These are phyloP conservation scores for Euphorbia lathyris DNA, from an alignment of 345 rosid genomes.

Conservation along the genomic window DNA sequence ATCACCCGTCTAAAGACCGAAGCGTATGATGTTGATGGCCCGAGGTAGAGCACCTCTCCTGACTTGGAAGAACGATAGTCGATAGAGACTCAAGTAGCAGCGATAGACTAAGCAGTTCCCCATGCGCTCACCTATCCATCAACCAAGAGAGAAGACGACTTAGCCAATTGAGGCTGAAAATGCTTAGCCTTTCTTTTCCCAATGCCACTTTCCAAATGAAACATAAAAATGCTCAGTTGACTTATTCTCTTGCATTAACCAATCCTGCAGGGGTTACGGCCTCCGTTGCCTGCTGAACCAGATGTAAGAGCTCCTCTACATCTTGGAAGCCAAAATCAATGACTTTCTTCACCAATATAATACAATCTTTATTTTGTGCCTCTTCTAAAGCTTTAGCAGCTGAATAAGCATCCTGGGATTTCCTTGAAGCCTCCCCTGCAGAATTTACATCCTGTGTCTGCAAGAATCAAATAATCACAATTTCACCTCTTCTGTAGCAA, in stretches of 20 bases:
- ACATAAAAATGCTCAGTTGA: slow-evolving; percentile 16
- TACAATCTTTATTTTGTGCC: slow-evolving; percentile 36
- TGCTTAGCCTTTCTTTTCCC: slow-evolving; percentile 10
- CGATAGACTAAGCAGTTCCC: too few relatives aligned
- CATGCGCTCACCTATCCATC: slow-evolving; percentile 58
- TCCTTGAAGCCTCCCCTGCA: slow-evolving; percentile 78
- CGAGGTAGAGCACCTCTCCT: too few relatives aligned
- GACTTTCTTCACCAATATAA: slow-evolving; percentile 49
- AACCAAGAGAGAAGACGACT: too few relatives aligned
- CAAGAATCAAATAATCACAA: slow-evolving; percentile 31
- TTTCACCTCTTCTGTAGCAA: slow-evolving; percentile 14
- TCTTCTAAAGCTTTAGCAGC: slow-evolving; percentile 41
- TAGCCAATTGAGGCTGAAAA: slow-evolving; percentile 21
- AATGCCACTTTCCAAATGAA: slow-evolving; percentile 8
- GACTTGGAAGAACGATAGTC: too few relatives aligned
- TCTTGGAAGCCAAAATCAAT: slow-evolving; percentile 78
- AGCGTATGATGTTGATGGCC: too few relatives aligned
- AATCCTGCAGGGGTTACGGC: slow-evolving; percentile 40
- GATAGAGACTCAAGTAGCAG: too few relatives aligned
- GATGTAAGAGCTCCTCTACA: slow-evolving; percentile 49
- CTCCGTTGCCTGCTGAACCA: slow-evolving; percentile 58
- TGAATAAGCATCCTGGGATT: slow-evolving; percentile 50
- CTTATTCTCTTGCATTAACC: slow-evolving; percentile 42
- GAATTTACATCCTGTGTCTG: slow-evolving; percentile 61
- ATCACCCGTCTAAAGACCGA: too few relatives aligned